A percentile compares a stretch with the other conserved stretches of the same genome.
Conservation (phyloP, 257 asterid genomes). For the Jaltomata sinuosa region DNA sequence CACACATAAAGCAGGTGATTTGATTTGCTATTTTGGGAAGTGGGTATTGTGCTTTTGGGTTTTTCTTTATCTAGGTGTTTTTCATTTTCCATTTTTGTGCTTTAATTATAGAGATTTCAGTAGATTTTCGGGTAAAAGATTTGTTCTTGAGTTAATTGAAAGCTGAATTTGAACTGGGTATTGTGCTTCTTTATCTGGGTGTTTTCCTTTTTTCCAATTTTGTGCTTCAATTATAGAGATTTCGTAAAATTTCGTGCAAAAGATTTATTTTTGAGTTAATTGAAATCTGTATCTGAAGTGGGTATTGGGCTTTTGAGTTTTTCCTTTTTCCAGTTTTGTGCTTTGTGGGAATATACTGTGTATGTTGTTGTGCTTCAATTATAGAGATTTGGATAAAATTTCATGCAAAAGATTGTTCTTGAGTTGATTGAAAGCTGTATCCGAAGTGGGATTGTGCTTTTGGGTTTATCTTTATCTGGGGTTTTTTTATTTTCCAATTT, state of each 20-base stretch:
- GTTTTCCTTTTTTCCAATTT: neutral
- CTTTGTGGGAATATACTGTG: too few species aligned
- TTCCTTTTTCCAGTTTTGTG: neutral
- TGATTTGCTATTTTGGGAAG: neutral
- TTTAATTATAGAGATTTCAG: neutral
- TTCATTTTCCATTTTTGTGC: neutral
- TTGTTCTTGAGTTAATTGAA: too few species aligned
- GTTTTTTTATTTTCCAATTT: neutral
- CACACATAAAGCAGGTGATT: neutral
- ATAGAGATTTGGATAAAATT: too few species aligned
- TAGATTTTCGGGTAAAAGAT: neutral
- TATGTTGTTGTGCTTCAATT: too few species aligned
- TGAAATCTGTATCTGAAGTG: neutral
- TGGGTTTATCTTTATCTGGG: neutral
- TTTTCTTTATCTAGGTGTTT: neutral
- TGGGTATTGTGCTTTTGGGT: neutral
- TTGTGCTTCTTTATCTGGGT: neutral
- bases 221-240: neutral
- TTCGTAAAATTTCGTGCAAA: neutral
- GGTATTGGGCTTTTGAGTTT: neutral
- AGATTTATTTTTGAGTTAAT: neutral
- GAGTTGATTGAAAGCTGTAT: neutral
- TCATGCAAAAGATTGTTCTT: too few species aligned
- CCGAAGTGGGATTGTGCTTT: neutral
- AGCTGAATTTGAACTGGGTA: neutral